Base-by-base conservation (phyloP, 805 yeast genomes). In the Schwanniomyces occidentalis region DNA sequence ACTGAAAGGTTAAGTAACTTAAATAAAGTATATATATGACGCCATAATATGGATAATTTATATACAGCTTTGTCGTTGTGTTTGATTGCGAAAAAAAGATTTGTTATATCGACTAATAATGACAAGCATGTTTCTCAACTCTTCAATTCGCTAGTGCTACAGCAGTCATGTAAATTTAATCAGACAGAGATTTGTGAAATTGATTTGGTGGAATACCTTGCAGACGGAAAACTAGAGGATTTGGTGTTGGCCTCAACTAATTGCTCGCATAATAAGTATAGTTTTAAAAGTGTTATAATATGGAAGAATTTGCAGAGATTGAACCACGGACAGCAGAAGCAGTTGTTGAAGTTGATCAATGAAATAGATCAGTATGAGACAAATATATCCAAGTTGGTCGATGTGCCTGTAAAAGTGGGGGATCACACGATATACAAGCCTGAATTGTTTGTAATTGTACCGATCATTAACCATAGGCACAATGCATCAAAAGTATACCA, bases 31-130 rank as follows among this genome's bases (percentile, higher is more conserved):
- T n/a, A n/a, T n/a, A n/a, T n/a, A n/a, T n/a, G n/a, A n/a, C n/a
- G n/a, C n/a, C n/a, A n/a, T n/a, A n/a, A n/a, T n/a, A 55, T 55
- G 61, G 41, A 51, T 13, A 44, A 44, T 24, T 9, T 56, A 16
- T 38, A 40, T 16, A 43, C 50, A 14, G 53, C 58, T 6, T 26
- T 51, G 8, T 41, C 57, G 4, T 36, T 54, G 19, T 42, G 51
- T 8, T 31, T 56, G 15, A 34, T 49, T 9, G 46, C 44, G 5
- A 38, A 41, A 16, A 44, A 40, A 23, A 36, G 53, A 15, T 45
- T 52, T 37, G 56, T 46, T 8, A 21, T 52, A 3, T 34, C 44
- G 14, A 43, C 54, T 3, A 33, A 37, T 23, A 38, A 48, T 22
- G 30, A 38, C 8, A 33, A 26, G 13, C 14, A 27, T 5, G 6